Conservation (phyloP, 208 protist genomes). For the Crithidia sp. region DNA sequence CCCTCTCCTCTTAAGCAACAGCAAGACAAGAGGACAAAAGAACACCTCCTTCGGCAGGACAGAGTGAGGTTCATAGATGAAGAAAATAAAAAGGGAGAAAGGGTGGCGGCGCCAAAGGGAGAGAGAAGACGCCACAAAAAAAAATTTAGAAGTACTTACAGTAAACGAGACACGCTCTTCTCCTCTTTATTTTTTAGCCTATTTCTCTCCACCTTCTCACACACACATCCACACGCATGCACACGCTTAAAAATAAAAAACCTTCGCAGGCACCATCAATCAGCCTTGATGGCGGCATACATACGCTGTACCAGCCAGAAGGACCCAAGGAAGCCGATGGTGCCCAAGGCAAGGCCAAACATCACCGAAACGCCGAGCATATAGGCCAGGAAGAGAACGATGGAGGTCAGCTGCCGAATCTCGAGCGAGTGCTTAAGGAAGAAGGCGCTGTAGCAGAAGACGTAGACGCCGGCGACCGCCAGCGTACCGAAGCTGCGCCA, state of each 20-base stretch:
- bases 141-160: too few relatives aligned
- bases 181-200: background rate
- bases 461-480: slow-evolving; percentile 81
- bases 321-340: slow-evolving; percentile 77
- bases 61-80: too few relatives aligned
- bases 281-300: slow-evolving; percentile 71
- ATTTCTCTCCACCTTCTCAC: background rate
- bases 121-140: too few relatives aligned
- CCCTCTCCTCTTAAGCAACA: too few relatives aligned
- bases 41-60: too few relatives aligned
- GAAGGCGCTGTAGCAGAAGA: slow-evolving; percentile 94
- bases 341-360: slow-evolving; percentile 66
- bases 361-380: slow-evolving; percentile 65
- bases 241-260: background rate
- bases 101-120: too few relatives aligned
- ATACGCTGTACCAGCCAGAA: slow-evolving; percentile 76
- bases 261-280: slow-evolving; percentile 24
- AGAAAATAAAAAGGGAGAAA: too few relatives aligned
- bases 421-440: slow-evolving; percentile 87
- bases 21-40: too few relatives aligned
- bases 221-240: background rate
- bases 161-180: too few relatives aligned
- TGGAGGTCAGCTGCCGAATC: slow-evolving; percentile 60
- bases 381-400: slow-evolving; percentile 82
- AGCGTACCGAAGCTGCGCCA: slow-evolving; percentile 94